phyloP scores from a whole-genome alignment of 148 eudicot genomes.

The Rhododendron molle region DNA sequence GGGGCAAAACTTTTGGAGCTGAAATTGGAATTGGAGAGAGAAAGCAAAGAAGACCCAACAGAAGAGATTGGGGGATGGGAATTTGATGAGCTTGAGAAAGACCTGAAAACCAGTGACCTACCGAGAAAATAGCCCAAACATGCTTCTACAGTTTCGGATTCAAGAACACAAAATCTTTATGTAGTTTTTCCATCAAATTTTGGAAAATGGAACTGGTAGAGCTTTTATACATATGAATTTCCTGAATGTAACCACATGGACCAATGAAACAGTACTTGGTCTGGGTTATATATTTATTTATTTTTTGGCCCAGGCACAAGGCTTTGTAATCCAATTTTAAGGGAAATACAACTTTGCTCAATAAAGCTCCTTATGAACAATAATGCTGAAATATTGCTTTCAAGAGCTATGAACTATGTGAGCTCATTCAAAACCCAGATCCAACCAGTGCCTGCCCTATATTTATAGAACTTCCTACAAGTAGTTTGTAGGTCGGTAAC shows the following conservation, averaged over 20 bases:
- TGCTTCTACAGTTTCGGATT: not conserved
- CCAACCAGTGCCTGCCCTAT: not conserved
- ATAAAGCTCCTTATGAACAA: not conserved
- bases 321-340: not conserved
- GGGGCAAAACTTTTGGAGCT: conserved; percentile 22
- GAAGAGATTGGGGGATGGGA: conserved; percentile 45
- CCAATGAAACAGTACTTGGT: not conserved
- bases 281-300: not conserved
- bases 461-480: not conserved
- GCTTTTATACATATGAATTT: not conserved
- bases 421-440: not conserved
- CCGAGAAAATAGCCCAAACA: conserved; percentile 1
- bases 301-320: not conserved
- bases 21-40: conserved; percentile 25
- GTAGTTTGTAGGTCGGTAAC: too few species aligned
- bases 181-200: not conserved
- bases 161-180: not conserved
- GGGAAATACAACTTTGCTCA: not conserved
- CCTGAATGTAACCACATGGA: not conserved
- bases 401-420: not conserved
- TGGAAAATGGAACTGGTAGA: not conserved
- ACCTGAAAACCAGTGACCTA: conserved; percentile 5
- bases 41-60: conserved; percentile 16
- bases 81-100: conserved; percentile 27
- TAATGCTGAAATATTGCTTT: not conserved